A percentile compares a stretch with the other conserved stretches of the same genome.
phyloP scores from a whole-genome alignment of 2,329 filamentous ascomycete genomes.

The Onygena corvina region DNA sequence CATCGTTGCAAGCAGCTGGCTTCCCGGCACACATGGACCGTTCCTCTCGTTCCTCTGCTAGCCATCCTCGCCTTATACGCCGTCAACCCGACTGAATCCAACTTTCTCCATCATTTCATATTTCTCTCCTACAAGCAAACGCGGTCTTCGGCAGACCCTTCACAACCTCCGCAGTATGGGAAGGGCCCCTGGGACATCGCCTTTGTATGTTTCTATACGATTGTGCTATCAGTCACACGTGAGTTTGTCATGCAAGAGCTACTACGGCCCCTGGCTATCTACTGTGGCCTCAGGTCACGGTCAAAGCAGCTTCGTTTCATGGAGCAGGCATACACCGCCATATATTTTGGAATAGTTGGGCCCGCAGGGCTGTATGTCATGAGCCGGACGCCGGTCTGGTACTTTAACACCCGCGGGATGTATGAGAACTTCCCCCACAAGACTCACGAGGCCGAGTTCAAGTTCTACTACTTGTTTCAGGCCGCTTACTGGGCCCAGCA shows the following conservation, averaged over 20 bases:
- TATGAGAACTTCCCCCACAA: constrained; percentile 78
- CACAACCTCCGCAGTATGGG: constrained; percentile 57
- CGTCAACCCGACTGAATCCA: constrained; percentile 62
- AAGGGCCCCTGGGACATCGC: constrained; percentile 76
- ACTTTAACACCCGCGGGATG: constrained; percentile 85
- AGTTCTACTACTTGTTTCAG: constrained; percentile 92
- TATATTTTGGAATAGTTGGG: constrained; percentile 76
- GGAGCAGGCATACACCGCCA: constrained; percentile 88
- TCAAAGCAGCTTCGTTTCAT: constrained; percentile 83
- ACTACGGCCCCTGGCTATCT: constrained; percentile 61
- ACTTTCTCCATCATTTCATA: constrained; percentile 67
- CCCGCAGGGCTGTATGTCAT: constrained; percentile 83
- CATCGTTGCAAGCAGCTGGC: constrained; percentile 34
- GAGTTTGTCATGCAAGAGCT: constrained; percentile 93
- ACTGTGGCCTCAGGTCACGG: constrained; percentile 55
- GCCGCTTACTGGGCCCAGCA: constrained; percentile 94
- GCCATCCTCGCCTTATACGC: constrained; percentile 57
- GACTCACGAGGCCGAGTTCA: constrained; percentile 68
- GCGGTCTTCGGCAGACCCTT: constrained; percentile 33
- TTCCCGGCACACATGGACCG: constrained; percentile 47
- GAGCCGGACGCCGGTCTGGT: constrained; percentile 80
- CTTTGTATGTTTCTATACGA: constrained; percentile 77
- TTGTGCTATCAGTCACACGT: constrained; percentile 83
- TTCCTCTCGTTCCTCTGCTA: constrained; percentile 56
- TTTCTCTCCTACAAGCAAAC: constrained; percentile 80